Percentiles rank a stretch among this genome's conserved stretches.
phyloP scores from a whole-genome alignment of 2,329 filamentous ascomycete genomes.

The Rhynchosporium graminicola region DNA sequence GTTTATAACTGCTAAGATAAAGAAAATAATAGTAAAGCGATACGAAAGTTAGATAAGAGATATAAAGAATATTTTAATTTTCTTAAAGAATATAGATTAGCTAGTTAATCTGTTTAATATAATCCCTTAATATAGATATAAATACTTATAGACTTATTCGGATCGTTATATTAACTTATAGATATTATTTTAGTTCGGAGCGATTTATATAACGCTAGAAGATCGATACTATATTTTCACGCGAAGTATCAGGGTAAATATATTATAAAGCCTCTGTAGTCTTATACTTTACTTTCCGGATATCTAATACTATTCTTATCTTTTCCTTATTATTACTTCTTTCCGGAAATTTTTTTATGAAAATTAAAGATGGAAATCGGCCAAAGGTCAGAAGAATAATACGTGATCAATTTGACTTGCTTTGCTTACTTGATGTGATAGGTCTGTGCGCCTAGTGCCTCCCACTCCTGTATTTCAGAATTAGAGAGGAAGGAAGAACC shows the following conservation, averaged over 20 bases:
- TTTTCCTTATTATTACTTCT: neutral
- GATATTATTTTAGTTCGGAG: neutral
- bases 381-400: too few species aligned
- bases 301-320: neutral
- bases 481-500: too few species aligned
- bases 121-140: neutral
- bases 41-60: too few species aligned
- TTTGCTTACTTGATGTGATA: too few species aligned
- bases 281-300: conserved; percentile 1
- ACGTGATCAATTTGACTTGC: too few species aligned
- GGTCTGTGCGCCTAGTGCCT: too few species aligned
- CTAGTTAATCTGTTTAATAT: neutral
- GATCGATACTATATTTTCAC: neutral
- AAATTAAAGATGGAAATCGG: too few species aligned
- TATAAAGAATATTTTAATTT: neutral
- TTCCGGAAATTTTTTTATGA: neutral
- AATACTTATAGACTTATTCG: neutral
- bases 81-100: neutral
- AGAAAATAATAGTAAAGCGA: too few species aligned
- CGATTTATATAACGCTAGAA: neutral
- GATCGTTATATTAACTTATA: neutral
- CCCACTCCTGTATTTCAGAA: too few species aligned
- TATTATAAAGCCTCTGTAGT: neutral
- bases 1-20: too few species aligned
- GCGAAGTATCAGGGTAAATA: neutral